Percentiles rank a stretch among this genome's conserved stretches.
Evolutionary conservation across 2,329 filamentous ascomycete species (phyloP).

Genomic region (Chaetomium strumarium): DNA sequence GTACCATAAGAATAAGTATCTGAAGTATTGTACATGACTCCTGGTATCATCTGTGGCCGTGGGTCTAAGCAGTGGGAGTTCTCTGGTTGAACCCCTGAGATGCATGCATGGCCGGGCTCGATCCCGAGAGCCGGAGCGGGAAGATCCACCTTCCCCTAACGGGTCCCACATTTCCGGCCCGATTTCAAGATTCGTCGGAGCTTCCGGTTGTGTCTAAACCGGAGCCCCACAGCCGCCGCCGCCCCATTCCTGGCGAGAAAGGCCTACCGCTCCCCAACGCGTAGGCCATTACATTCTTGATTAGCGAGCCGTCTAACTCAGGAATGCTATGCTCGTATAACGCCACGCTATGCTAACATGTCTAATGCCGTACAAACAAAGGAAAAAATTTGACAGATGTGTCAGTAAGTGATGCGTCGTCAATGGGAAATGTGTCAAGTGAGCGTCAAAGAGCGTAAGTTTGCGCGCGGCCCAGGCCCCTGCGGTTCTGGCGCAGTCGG

Average conservation of each 20-base stretch:
- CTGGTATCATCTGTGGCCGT: no score
- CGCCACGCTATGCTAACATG: constrained; percentile 24
- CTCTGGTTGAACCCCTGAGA: no score
- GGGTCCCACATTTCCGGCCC: neutral
- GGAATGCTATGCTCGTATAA: constrained; percentile 18
- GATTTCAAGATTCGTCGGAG: neutral
- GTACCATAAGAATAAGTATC: neutral
- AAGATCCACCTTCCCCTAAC: neutral
- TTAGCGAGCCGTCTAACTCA: constrained; percentile 13
- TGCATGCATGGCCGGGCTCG: neutral
- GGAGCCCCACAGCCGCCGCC: neutral
- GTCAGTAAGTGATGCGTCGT: no score
- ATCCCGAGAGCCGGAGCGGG: neutral
- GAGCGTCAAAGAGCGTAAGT: constrained; percentile 92
- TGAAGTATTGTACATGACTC: no score
- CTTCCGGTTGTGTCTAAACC: neutral
- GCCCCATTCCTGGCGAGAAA: neutral
- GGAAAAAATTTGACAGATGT: neutral
- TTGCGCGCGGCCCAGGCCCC: constrained; percentile 78
- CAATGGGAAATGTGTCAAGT: constrained; percentile 34
- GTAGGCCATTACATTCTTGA: neutral
- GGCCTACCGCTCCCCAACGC: neutral
- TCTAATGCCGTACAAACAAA: constrained; percentile 23
- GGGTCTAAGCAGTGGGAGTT: no score
- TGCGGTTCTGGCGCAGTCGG: constrained; percentile 77